These are phyloP conservation scores for Boletellus deceptivus DNA, from an alignment of 1,284 basidiomycete genomes.

Conservation along the genomic window DNA sequence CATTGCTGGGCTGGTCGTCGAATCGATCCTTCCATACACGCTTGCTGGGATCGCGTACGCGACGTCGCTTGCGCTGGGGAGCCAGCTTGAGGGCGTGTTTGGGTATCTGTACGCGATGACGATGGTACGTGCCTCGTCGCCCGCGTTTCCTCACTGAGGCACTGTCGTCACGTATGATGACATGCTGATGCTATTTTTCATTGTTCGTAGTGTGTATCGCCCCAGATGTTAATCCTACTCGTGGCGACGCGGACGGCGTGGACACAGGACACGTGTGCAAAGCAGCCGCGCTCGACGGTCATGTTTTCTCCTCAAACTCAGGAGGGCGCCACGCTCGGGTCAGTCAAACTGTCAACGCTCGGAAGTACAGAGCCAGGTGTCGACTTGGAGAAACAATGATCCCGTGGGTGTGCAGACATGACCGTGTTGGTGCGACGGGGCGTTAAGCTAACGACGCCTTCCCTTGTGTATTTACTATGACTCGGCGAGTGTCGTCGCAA, in stretches of 20 bases:
- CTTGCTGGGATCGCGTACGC: constrained; percentile 13
- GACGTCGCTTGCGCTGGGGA: constrained; percentile 6
- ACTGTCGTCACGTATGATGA: background rate
- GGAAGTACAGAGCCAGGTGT: background rate
- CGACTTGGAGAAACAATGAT: background rate
- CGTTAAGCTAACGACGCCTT: too few species aligned
- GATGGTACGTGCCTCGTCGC: constrained; percentile 2
- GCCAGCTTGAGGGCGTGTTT: constrained; percentile 1
- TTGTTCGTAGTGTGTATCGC: constrained; percentile 12
- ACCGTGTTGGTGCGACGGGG: too few species aligned
- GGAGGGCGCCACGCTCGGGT: too few species aligned
- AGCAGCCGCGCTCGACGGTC: background rate
- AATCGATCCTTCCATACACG: constrained; percentile 17
- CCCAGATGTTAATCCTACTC: constrained; percentile 20
- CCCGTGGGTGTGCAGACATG: too few species aligned
- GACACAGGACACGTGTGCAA: background rate
- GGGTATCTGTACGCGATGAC: constrained; percentile 9
- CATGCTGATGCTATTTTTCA: background rate
- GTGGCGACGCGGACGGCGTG: constrained; percentile 8
- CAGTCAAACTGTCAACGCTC: background rate
- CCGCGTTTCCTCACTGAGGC: too few species aligned
- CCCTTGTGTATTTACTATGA: too few species aligned
- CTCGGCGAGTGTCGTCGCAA: too few species aligned
- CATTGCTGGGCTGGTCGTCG: constrained; percentile 10
- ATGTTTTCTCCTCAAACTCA: background rate